Percentiles rank a stretch among this genome's conserved stretches.
These are phyloP conservation scores for Collybia sordida DNA, from an alignment of 768 basidiomycete species.

Conservation along the genomic window DNA sequence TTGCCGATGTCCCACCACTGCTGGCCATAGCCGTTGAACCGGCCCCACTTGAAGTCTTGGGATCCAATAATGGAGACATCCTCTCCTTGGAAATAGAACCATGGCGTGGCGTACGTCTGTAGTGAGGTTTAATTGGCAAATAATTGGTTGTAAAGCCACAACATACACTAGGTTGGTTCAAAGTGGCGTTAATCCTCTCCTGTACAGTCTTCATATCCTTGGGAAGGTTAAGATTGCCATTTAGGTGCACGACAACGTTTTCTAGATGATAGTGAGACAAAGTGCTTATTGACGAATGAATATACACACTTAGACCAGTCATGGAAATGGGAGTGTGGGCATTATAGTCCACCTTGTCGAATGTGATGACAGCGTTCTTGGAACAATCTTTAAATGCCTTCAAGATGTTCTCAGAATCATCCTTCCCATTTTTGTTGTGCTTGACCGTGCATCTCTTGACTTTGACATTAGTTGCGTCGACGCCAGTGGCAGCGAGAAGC, in stretches of 20 bases:
- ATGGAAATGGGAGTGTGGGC: slow-evolving; percentile 35
- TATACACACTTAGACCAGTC: slow-evolving; percentile 25
- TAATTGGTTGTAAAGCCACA: neutral
- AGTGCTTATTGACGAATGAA: neutral
- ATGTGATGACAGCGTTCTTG: slow-evolving; percentile 31
- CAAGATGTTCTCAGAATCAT: slow-evolving; percentile 34
- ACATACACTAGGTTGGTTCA: slow-evolving; percentile 36
- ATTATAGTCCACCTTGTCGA: slow-evolving; percentile 33
- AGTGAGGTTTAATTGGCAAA: neutral
- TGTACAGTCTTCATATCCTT: slow-evolving; percentile 43
- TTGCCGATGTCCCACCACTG: slow-evolving; percentile 51
- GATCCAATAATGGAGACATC: slow-evolving; percentile 41
- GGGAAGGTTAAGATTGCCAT: slow-evolving; percentile 45
- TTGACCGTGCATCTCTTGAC: slow-evolving; percentile 25
- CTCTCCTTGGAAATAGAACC: slow-evolving; percentile 44
- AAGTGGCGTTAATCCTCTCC: slow-evolving; percentile 32
- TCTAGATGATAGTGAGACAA: slow-evolving; percentile 13
- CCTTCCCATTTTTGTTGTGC: slow-evolving; percentile 24
- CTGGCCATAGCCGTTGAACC: slow-evolving; percentile 47
- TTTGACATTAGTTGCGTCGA: slow-evolving; percentile 3
- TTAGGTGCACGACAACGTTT: slow-evolving; percentile 39
- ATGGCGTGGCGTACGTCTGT: slow-evolving; percentile 41
- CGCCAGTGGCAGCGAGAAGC: neutral
- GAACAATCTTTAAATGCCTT: slow-evolving; percentile 34
- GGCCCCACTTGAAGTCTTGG: slow-evolving; percentile 36